A percentile compares a stretch with the other conserved stretches of the same genome.
Conservation (phyloP, 2,329 filamentous ascomycete genomes). For the Cryoendolithus antarcticus region DNA sequence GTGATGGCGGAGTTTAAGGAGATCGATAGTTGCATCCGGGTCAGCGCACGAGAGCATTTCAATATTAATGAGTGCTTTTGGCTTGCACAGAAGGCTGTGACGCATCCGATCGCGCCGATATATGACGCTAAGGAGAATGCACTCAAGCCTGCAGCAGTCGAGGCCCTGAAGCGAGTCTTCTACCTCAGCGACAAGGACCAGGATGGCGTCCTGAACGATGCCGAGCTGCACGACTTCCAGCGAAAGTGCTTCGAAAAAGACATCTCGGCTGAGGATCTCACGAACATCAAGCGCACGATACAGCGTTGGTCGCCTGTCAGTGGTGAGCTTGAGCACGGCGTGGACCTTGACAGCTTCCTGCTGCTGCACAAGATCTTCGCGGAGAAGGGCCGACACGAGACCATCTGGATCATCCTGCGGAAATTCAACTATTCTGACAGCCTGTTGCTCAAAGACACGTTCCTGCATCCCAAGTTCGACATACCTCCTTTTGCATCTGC, state of each 20-base stretch:
- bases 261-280: conserved; percentile 65
- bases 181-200: conserved; percentile 95
- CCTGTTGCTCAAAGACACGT: conserved; percentile 77
- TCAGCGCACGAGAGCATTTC: conserved; percentile 79
- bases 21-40: conserved; percentile 93
- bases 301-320: conserved; percentile 36
- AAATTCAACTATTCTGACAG: conserved; percentile 96
- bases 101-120: conserved; percentile 87
- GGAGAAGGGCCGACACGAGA: conserved; percentile 94
- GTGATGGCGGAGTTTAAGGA: conserved; percentile 98
- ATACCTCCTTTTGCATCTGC: conserved; percentile 86
- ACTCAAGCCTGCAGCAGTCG: conserved; percentile 80
- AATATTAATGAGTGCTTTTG: conserved; percentile 96
- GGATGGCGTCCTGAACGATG: conserved; percentile 80
- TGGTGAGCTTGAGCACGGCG: conserved; percentile 48
- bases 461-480: conserved; percentile 86
- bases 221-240: conserved; percentile 86
- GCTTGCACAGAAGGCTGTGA: conserved; percentile 94
- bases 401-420: conserved; percentile 91
- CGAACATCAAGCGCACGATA: conserved; percentile 84
- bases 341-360: conserved; percentile 73
- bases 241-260: conserved; percentile 83
- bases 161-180: conserved; percentile 80
- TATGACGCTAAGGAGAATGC: conserved; percentile 85
- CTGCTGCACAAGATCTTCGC: conserved; percentile 92